phyloP scores from a whole-genome alignment of 225 moss, liverwort and hornwort species.

The Physcomitrium patens region DNA sequence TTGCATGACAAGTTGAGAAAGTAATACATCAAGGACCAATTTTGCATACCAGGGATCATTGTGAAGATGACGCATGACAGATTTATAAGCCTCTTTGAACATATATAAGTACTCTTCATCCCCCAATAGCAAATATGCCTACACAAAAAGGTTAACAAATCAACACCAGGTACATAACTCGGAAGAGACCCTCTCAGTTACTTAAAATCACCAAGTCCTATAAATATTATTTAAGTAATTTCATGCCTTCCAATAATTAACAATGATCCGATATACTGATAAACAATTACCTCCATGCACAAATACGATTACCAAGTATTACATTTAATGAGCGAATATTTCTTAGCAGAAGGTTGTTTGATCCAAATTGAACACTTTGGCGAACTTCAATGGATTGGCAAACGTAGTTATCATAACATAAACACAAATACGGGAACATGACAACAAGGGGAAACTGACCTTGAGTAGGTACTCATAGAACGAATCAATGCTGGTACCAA shows the following conservation, averaged over 20 bases:
- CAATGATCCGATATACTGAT: constrained; percentile 15
- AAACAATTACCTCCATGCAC: background rate
- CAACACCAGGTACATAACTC: constrained; percentile 25
- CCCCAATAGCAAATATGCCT: constrained; percentile 91
- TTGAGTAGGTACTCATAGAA: constrained; percentile 98
- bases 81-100: constrained; percentile 91
- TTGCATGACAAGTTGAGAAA: background rate
- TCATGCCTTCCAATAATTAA: constrained; percentile 22
- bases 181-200: constrained; percentile 22
- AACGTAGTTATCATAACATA: constrained; percentile 18
- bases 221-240: constrained; percentile 11
- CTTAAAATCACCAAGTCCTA: constrained; percentile 13
- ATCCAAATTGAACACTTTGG: constrained; percentile 5
- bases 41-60: constrained; percentile 81
- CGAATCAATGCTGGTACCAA: constrained; percentile 99
- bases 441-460: constrained; percentile 44
- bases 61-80: constrained; percentile 87
- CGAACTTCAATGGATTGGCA: constrained; percentile 6
- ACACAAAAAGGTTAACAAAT: constrained; percentile 40
- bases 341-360: background rate
- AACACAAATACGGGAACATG: constrained; percentile 12
- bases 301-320: background rate
- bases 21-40: background rate
- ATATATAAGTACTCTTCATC: constrained; percentile 88
- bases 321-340: background rate